Base-by-base conservation (phyloP, 73 alveolate species). In the Paramecium biaurelia region DNA sequence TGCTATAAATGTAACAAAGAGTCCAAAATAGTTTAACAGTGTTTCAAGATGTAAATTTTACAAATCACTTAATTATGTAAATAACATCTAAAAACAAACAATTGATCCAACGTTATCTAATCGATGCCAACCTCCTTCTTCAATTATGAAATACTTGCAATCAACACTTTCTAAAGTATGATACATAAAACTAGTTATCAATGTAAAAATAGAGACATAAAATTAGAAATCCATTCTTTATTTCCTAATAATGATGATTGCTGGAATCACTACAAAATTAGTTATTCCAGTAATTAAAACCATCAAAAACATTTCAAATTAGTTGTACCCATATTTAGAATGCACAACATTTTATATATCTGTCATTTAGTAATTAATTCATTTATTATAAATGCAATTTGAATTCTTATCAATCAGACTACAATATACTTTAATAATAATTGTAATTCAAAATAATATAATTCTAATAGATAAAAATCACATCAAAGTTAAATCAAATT, bases 41-140 rank as follows among this genome's bases (percentile, higher is more conserved):
- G 42, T 87, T 35, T 82, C 93, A 18, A 35, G 18, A 20, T 67
- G 35, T 12, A 45, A 30, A 87, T 87, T 35, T 49, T 47, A 32
- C 24, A 63, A 26, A 59, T 87, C 93, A 26, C 67, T 42, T 15
- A 59, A 87, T 45, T 70, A 72, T 0, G 70, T 42, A 53, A 87
- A 87, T 18, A 87, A 42, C 92, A 87, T 87, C 63, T 45, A 43
- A 49, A 87, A 57, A 45, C 93, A 87, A 1, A 37, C 79, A 28
- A 87, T 87, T 12, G 93, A 70, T 41, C 93, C 93, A 35, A 87
- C 38, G n/a, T 87, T 87, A 56, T 87, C 93, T 41, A 87, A 82
- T 59, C 89, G 28, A 85, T 87, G 93, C 93, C 93, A 87, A 7
- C 57, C 63, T 76, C 93, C 92, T 87, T 57, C 79, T 14, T 32